These are phyloP conservation scores for Bromus sterilis DNA, from an alignment of 176 grass and related monocot genomes.

Conservation along the genomic window DNA sequence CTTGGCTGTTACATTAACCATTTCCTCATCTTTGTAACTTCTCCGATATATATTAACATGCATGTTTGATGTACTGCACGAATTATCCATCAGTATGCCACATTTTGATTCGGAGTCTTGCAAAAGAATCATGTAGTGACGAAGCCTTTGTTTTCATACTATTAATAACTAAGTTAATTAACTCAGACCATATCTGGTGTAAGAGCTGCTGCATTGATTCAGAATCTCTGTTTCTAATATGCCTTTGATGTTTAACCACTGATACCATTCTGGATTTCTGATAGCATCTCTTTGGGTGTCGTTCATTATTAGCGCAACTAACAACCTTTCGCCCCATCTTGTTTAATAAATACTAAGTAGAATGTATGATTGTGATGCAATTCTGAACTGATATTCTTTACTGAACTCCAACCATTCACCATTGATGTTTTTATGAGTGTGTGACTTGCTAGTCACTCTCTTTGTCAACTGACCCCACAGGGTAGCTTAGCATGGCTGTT, in stretches of 20 bases:
- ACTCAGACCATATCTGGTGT: not conserved
- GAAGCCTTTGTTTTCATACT: not conserved
- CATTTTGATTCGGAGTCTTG: not conserved
- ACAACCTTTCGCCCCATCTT: not conserved
- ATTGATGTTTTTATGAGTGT: not conserved
- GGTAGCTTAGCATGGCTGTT: not conserved
- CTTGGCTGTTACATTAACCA: not conserved
- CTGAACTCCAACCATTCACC: not conserved
- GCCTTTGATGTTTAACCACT: not conserved
- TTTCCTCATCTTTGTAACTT: not conserved
- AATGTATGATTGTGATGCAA: not conserved
- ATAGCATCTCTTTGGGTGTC: not conserved
- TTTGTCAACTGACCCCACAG: not conserved
- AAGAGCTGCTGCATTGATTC: not conserved
- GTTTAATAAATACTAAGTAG: not conserved
- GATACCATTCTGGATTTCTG: not conserved
- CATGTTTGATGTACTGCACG: not conserved
- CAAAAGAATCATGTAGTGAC: not conserved
- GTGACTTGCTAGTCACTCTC: not conserved
- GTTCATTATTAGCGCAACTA: not conserved
- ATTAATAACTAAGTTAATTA: not conserved
- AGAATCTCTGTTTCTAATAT: not conserved
- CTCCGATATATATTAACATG: not conserved
- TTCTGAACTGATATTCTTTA: not conserved
- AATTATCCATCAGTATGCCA: not conserved